These are phyloP conservation scores for Gyrodon lividus DNA, from an alignment of 768 basidiomycete species.

Conservation along the genomic window DNA sequence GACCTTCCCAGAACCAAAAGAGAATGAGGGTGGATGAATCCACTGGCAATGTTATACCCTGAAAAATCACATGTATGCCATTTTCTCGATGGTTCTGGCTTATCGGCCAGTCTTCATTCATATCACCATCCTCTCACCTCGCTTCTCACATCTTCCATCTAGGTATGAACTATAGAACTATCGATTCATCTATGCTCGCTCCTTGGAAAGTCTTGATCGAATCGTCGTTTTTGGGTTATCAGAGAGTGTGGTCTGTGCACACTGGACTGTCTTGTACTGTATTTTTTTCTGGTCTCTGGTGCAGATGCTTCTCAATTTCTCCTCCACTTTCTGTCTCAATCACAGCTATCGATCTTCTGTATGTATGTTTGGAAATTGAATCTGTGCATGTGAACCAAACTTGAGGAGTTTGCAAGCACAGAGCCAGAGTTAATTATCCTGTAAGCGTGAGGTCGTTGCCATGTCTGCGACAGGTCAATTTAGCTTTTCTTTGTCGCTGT, in stretches of 20 bases:
- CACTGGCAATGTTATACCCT: conserved; percentile 53
- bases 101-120: conserved; percentile 19
- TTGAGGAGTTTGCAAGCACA: neutral
- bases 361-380: conserved; percentile 32
- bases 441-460: conserved; percentile 22
- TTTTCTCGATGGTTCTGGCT: conserved; percentile 22
- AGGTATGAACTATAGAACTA: conserved; percentile 30
- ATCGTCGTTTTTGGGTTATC: conserved; percentile 34
- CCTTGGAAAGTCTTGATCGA: conserved; percentile 33
- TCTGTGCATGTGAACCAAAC: conserved; percentile 11
- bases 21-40: conserved; percentile 69
- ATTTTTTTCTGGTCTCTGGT: conserved; percentile 24
- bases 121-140: too few relatives aligned
- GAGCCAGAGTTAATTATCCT: too few relatives aligned
- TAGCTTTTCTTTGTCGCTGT: conserved; percentile 18
- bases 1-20: conserved; percentile 55
- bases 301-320: conserved; percentile 11
- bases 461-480: conserved; percentile 20
- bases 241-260: conserved; percentile 22
- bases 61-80: conserved; percentile 33
- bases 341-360: conserved; percentile 32
- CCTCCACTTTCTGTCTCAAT: conserved; percentile 8
- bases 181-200: conserved; percentile 24
- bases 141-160: conserved; percentile 23
- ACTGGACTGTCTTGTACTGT: conserved; percentile 38